These are phyloP conservation scores for Pichia phayaonensis DNA, from an alignment of 805 yeast genomes.

Conservation along the genomic window DNA sequence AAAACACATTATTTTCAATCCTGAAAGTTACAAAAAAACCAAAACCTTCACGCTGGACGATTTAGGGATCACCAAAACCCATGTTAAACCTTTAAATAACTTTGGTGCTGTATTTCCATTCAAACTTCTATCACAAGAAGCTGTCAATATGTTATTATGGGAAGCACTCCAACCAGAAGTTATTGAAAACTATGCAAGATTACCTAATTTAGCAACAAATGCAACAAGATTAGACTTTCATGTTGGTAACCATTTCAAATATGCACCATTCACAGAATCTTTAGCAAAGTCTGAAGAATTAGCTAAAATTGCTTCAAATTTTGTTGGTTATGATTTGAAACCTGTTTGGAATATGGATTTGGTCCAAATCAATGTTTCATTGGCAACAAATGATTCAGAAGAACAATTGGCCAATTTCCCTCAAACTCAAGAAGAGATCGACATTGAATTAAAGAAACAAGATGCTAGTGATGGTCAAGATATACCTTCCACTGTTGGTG, in stretches of 20 bases:
- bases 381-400: slow-evolving; percentile 24
- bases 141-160: slow-evolving; percentile 45
- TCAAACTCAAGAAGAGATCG: slow-evolving; percentile 14
- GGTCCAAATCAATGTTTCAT: slow-evolving; percentile 41
- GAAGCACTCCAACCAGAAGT: slow-evolving; percentile 40
- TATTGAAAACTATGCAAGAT: slow-evolving; percentile 36
- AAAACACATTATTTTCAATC: slow-evolving; percentile 30
- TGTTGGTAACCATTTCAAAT: slow-evolving; percentile 40
- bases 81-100: slow-evolving; percentile 25
- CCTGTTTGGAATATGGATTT: slow-evolving; percentile 44
- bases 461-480: slow-evolving; percentile 26
- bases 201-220: slow-evolving; percentile 24
- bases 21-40: slow-evolving; percentile 30
- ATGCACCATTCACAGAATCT: slow-evolving; percentile 37
- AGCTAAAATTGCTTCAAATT: slow-evolving; percentile 36
- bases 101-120: slow-evolving; percentile 47
- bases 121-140: slow-evolving; percentile 52
- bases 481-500: slow-evolving; percentile 38
- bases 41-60: slow-evolving; percentile 31
- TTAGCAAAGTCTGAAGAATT: slow-evolving; percentile 49
- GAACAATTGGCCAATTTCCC: slow-evolving; percentile 9
- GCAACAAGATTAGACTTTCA: slow-evolving; percentile 35
- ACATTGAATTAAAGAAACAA: slow-evolving; percentile 11
- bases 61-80: slow-evolving; percentile 28
- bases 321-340: slow-evolving; percentile 43